Base-by-base conservation (phyloP, 2,329 filamentous ascomycete species). In the Fusarium sp. region DNA sequence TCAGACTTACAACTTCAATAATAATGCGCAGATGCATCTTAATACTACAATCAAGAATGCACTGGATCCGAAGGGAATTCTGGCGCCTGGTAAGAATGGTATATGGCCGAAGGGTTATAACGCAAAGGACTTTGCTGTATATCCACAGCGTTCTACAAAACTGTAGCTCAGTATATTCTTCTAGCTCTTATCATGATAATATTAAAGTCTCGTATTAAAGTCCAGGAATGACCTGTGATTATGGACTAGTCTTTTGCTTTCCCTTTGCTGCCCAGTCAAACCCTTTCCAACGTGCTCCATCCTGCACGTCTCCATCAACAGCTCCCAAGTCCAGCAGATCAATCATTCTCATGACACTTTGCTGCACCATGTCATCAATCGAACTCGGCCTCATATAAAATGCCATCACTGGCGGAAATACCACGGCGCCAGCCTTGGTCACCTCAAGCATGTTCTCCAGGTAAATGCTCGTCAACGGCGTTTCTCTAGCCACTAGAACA, bases 1-100 rank as follows among this genome's bases (percentile, higher is more conserved):
- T 13, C 54, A 70, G 33, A 72, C 68, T 17, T 74, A 74, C 13
- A 70, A 54, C 39, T 74, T 71, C 10, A 74, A 74, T 29, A 33
- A 54, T 1, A 74, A 72, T 17, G 62, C 72, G 5, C 58, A 70
- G 29, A 58, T 72, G 65, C 53, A 58, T 17, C 41, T 74, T 17
- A 74, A 74, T 22, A 59, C 39, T 0, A 44, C 22, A 0, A 69
- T 72, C 20, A 74, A 74, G 44, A 53, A 74, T 31, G 55, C 65
- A 1, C 18, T 74, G 1, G 72, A 74, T 35, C 72, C 72, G 0
- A 74, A 74, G 17, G 72, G 72, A 14, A 74, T 74, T 14, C 35
- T 74, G 5, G 68, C 72, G 2, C 72, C 72, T 0, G 71, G 71
- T 1, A 74, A 66, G 36, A 72, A 70, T 25, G 71, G 72, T 0